Conservation (phyloP, 768 basidiomycete genomes). For the Hericium alpestre region DNA sequence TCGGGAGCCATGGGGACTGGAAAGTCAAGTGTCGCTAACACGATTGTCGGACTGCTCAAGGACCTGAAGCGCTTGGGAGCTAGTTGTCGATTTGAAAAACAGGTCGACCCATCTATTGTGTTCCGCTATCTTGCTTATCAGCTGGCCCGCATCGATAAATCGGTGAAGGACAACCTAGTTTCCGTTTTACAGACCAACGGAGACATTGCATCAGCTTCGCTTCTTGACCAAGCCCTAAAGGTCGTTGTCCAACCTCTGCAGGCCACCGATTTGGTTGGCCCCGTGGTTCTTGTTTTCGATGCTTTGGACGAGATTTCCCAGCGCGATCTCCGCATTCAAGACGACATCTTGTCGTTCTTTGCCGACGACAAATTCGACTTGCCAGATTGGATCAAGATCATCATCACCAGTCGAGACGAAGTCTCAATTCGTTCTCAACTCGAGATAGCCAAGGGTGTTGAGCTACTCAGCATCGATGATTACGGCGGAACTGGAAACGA, state of each 20-base stretch:
- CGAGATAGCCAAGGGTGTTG: background rate
- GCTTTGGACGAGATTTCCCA: background rate
- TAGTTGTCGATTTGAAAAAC: background rate
- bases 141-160: background rate
- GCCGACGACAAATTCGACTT: background rate
- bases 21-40: background rate
- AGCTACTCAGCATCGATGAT: background rate
- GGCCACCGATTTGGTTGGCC: background rate
- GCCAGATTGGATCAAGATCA: background rate
- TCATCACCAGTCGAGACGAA: background rate
- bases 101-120: background rate
- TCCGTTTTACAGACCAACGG: background rate
- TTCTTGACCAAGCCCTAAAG: background rate
- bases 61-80: background rate
- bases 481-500: background rate
- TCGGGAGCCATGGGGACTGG: background rate
- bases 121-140: background rate
- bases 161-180: background rate
- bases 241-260: background rate
- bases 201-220: background rate
- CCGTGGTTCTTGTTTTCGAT: background rate
- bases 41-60: background rate
- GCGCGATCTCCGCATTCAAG: background rate
- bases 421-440: background rate
- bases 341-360: background rate